phyloP scores from a whole-genome alignment of 768 basidiomycete species.

The Fistulinella prunicolor region DNA sequence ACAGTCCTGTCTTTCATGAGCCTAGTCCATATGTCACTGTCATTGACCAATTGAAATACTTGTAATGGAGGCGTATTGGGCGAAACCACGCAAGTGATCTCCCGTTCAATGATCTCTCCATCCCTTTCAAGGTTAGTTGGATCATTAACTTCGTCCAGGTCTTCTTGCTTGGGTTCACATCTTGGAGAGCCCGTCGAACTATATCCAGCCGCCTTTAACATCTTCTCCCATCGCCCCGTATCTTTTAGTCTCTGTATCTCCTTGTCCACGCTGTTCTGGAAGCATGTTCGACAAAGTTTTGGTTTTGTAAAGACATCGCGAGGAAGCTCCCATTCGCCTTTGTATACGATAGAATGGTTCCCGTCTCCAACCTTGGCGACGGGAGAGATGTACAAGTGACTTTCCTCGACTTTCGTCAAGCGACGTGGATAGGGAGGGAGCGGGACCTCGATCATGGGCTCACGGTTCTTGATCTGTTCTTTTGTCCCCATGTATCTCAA shows the following conservation, averaged over 20 bases:
- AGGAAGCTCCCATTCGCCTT: constrained; percentile 53
- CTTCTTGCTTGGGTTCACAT: not conserved
- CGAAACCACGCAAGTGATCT: constrained; percentile 12
- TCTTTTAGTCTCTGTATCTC: constrained; percentile 23
- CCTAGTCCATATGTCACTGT: not conserved
- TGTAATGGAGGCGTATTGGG: not conserved
- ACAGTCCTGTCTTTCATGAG: not conserved
- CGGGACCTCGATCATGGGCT: constrained; percentile 29
- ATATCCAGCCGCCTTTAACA: constrained; percentile 14
- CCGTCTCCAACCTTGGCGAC: constrained; percentile 39
- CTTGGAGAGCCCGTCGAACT: constrained; percentile 9
- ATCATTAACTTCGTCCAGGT: constrained; percentile 1
- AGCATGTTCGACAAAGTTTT: constrained; percentile 39
- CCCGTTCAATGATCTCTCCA: constrained; percentile 18
- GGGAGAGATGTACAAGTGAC: constrained; percentile 50
- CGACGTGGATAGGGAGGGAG: constrained; percentile 27
- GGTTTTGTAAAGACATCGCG: constrained; percentile 36
- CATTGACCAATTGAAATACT: not conserved
- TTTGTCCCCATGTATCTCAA: constrained; percentile 17
- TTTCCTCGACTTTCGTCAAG: constrained; percentile 31
- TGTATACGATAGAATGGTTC: constrained; percentile 51
- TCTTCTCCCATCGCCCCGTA: constrained; percentile 18
- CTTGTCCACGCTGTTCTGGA: constrained; percentile 29
- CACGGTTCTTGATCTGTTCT: constrained; percentile 22
- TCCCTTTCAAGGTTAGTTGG: not conserved